A percentile compares a stretch with the other conserved stretches of the same genome.
Conservation (phyloP, 2,329 filamentous ascomycete genomes). For the Trichoderma sp. region DNA sequence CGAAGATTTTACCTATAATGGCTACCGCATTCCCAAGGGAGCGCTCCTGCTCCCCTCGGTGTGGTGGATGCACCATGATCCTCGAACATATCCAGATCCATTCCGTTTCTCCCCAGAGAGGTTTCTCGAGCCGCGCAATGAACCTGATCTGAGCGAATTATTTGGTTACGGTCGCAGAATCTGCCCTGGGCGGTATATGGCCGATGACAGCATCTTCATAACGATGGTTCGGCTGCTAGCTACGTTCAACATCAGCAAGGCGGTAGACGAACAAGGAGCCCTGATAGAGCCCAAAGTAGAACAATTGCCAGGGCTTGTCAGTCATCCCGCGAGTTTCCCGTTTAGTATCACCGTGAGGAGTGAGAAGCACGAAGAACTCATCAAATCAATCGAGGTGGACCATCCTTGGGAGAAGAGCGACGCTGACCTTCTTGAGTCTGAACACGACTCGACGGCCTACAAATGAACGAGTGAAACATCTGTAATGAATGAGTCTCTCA, state of each 20-base stretch:
- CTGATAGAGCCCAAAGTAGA: neutral
- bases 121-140: constrained; percentile 18
- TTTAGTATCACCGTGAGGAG: neutral
- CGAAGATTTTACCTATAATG: neutral
- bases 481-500: neutral
- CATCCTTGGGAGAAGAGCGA: neutral
- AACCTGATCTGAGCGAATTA: constrained; percentile 1
- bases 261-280: neutral
- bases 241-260: constrained; percentile 2
- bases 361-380: neutral
- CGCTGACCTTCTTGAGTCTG: neutral
- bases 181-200: constrained; percentile 15
- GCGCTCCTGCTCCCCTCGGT: neutral
- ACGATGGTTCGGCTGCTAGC: neutral
- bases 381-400: neutral
- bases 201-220: neutral
- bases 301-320: neutral
- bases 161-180: constrained; percentile 18
- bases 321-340: neutral
- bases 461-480: neutral
- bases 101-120: constrained; percentile 5
- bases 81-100: neutral
- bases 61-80: constrained; percentile 14
- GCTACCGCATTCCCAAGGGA: constrained; percentile 15
- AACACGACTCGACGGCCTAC: neutral